These are phyloP conservation scores for Phytophthora macrochlamydospora DNA, from an alignment of 352 stramenopile genomes.

Conservation along the genomic window DNA sequence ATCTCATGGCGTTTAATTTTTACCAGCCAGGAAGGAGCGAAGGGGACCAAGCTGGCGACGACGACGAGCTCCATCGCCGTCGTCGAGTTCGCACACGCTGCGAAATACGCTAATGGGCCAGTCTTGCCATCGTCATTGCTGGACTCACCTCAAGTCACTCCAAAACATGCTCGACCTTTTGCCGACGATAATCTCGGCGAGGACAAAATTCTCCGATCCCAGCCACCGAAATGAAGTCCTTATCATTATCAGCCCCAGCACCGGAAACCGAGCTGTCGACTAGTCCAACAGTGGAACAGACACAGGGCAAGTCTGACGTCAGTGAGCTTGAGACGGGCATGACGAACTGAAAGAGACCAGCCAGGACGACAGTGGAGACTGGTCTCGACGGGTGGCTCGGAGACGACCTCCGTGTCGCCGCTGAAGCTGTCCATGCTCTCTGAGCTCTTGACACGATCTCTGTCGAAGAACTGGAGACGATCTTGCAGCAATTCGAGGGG, in stretches of 20 bases:
- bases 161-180: slow-evolving; percentile 48
- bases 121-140: slow-evolving; percentile 76
- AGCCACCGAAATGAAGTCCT: slow-evolving; percentile 31
- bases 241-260: slow-evolving; percentile 32
- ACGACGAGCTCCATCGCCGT: slow-evolving; percentile 62
- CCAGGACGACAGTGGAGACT: slow-evolving; percentile 33
- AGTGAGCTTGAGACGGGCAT: slow-evolving; percentile 30
- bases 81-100: slow-evolving; percentile 61
- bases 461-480: slow-evolving; percentile 61
- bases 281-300: slow-evolving; percentile 33
- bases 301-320: slow-evolving; percentile 16
- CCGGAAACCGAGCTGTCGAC: slow-evolving; percentile 22
- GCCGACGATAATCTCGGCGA: slow-evolving; percentile 20
- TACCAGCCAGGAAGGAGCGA: slow-evolving; percentile 47
- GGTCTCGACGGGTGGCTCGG: slow-evolving; percentile 11
- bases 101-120: slow-evolving; percentile 80
- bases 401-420: slow-evolving; percentile 39
- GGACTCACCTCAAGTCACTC: slow-evolving; percentile 83
- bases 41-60: slow-evolving; percentile 33
- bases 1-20: slow-evolving; percentile 63
- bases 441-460: slow-evolving; percentile 74
- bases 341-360: slow-evolving; percentile 35
- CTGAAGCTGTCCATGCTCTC: slow-evolving; percentile 66
- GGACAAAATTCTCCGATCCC: slow-evolving; percentile 32
- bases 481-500: slow-evolving; percentile 50